Conservation (phyloP, 2,329 filamentous ascomycete species). For the Dothistroma pini region DNA sequence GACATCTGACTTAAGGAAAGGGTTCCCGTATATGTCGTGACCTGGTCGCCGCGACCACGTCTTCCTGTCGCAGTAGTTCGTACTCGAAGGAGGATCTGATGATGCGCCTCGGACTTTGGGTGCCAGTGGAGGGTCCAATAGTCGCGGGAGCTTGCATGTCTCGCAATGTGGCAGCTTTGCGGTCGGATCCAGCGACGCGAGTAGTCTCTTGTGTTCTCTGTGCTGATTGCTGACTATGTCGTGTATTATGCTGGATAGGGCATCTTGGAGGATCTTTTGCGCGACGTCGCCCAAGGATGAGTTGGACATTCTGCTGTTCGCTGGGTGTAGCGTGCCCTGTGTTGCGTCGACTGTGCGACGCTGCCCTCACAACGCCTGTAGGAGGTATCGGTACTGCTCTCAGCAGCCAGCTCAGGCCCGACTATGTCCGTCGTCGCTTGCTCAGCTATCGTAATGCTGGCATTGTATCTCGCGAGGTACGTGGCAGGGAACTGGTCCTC, state of each 20-base stretch:
- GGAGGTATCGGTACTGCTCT: too few relatives aligned
- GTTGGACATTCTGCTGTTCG: not conserved
- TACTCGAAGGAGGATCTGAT: slow-evolving; percentile 40
- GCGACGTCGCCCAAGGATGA: slow-evolving; percentile 35
- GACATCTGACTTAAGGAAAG: slow-evolving; percentile 69
- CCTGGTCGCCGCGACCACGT: slow-evolving; percentile 73
- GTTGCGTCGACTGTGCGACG: too few relatives aligned
- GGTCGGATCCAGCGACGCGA: slow-evolving; percentile 69
- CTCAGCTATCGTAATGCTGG: not conserved
- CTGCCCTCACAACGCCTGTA: too few relatives aligned
- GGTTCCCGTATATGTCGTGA: slow-evolving; percentile 79
- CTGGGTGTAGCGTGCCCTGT: not conserved
- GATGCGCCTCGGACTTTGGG: slow-evolving; percentile 32
- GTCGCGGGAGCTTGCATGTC: slow-evolving; percentile 68
- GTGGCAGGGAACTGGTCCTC: not conserved
- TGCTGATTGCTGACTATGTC: slow-evolving; percentile 71
- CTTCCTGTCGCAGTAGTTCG: slow-evolving; percentile 72
- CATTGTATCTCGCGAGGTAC: not conserved
- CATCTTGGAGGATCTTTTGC: slow-evolving; percentile 67
- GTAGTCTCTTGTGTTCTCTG: slow-evolving; percentile 72
- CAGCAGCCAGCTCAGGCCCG: not conserved
- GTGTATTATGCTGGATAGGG: slow-evolving; percentile 72
- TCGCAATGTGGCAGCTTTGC: slow-evolving; percentile 69
- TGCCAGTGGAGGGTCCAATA: slow-evolving; percentile 66
- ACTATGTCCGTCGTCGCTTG: not conserved